phyloP scores from a whole-genome alignment of 1,284 basidiomycete genomes.

The Cryptococcus maquisensis region DNA sequence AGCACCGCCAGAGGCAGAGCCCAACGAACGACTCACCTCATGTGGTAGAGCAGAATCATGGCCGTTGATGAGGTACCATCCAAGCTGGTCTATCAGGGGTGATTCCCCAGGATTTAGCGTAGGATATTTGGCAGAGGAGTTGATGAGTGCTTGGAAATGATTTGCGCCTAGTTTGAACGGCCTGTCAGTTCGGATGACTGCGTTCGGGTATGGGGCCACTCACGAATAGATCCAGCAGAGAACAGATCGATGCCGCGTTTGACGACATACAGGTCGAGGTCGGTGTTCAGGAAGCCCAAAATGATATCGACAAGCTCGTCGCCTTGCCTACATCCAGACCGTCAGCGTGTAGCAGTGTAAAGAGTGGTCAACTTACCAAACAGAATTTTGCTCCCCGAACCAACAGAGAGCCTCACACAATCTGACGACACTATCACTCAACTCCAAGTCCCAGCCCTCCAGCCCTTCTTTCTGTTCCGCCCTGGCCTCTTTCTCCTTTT shows the following conservation, averaged over 20 bases:
- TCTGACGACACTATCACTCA: conserved; percentile 18
- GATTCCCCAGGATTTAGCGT: conserved; percentile 4
- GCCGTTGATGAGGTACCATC: conserved; percentile 10
- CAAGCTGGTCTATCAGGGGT: conserved; percentile 15
- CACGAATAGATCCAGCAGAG: conserved; percentile 29
- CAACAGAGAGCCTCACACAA: conserved; percentile 24
- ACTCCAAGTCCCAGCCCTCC: conserved; percentile 11
- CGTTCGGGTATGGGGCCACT: conserved; percentile 6
- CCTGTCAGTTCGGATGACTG: neutral
- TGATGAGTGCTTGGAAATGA: conserved; percentile 27
- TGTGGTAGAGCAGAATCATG: neutral
- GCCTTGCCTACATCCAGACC: conserved; percentile 15
- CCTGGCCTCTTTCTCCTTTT: neutral
- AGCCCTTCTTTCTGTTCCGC: neutral
- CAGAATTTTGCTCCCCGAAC: conserved; percentile 9
- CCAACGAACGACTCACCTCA: conserved; percentile 4
- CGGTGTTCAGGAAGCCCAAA: conserved; percentile 8
- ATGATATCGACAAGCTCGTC: conserved; percentile 29
- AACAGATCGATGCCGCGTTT: conserved; percentile 27
- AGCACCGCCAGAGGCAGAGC: neutral
- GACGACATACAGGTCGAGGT: conserved; percentile 7
- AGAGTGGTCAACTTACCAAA: conserved; percentile 25
- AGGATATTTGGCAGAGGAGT: conserved; percentile 8
- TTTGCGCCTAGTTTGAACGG: neutral
- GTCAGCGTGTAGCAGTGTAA: neutral